Evolutionary conservation across 2,329 filamentous ascomycete species (phyloP).

Genomic region (Trichoderma arundinaceum): DNA sequence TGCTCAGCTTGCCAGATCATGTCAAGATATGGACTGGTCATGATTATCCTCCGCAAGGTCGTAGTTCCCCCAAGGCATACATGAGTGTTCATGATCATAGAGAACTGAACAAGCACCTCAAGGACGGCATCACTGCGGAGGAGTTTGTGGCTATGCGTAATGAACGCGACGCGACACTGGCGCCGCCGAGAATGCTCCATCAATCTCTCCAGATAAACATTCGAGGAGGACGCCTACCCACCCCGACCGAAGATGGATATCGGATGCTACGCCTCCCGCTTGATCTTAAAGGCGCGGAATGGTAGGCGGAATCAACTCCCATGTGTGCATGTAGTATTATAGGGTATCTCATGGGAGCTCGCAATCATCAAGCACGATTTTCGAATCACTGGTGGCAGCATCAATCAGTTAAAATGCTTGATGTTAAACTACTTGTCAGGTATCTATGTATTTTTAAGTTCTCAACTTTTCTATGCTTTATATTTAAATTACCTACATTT

Average conservation of each 20-base stretch:
- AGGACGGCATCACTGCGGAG: slow-evolving; percentile 47
- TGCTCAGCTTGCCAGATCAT: slow-evolving; percentile 51
- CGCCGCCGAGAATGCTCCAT: slow-evolving; percentile 55
- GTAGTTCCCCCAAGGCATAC: slow-evolving; percentile 46
- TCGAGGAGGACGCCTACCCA: slow-evolving; percentile 53
- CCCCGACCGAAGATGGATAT: slow-evolving; percentile 39
- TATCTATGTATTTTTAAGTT: no score
- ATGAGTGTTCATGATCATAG: slow-evolving; percentile 55
- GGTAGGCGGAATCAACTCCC: background rate
- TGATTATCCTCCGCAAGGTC: slow-evolving; percentile 54
- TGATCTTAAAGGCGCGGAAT: slow-evolving; percentile 34
- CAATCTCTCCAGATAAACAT: slow-evolving; percentile 60
- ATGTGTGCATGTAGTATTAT: background rate
- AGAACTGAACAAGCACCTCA: slow-evolving; percentile 55
- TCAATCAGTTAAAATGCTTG: no score
- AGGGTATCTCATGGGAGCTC: no score
- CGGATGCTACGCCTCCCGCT: slow-evolving; percentile 48
- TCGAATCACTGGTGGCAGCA: no score
- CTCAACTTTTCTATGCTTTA: background rate
- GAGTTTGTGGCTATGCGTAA: slow-evolving; percentile 53
- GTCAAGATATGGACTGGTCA: slow-evolving; percentile 60
- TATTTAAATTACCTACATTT: background rate
- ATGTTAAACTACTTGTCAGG: no score
- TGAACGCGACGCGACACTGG: slow-evolving; percentile 51
- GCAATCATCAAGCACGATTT: no score